Evolutionary conservation across 768 basidiomycete genomes (phyloP).

Genomic region (Amylocystis lapponica): DNA sequence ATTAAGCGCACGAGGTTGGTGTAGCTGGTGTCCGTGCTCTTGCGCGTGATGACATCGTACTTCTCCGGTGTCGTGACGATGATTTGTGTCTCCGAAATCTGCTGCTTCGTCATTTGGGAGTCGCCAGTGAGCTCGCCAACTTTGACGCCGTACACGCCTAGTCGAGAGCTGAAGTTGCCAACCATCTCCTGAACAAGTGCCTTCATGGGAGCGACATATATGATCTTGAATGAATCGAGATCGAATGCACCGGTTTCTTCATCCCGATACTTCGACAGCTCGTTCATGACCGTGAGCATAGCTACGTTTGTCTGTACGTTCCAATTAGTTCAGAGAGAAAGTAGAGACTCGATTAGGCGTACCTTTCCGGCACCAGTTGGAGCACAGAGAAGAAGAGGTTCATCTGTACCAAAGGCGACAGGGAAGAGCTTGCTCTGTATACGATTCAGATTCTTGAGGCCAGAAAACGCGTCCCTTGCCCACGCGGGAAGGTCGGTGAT

Average conservation of each 20-base stretch:
- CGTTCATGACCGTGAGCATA: slow-evolving; percentile 90
- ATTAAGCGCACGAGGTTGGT: slow-evolving; percentile 94
- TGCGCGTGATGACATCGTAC: slow-evolving; percentile 99
- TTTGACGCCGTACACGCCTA: slow-evolving; percentile 66
- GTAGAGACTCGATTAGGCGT: slow-evolving; percentile 15
- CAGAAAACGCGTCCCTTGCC: slow-evolving; percentile 81
- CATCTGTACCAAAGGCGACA: slow-evolving; percentile 89
- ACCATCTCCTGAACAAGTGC: slow-evolving; percentile 99
- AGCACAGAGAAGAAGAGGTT: slow-evolving; percentile 92
- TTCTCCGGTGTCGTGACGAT: slow-evolving; percentile 99
- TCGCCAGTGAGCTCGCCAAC: slow-evolving; percentile 97
- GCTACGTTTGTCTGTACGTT: slow-evolving; percentile 87
- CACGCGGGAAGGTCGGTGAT: slow-evolving; percentile 74
- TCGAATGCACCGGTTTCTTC: slow-evolving; percentile 76
- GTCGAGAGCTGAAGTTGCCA: slow-evolving; percentile 81
- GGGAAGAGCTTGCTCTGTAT: slow-evolving; percentile 93
- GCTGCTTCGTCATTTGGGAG: slow-evolving; percentile 95
- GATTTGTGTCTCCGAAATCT: slow-evolving; percentile 94
- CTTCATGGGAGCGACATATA: slow-evolving; percentile 99
- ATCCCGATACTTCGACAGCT: slow-evolving; percentile 84
- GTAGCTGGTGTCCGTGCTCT: slow-evolving; percentile 94
- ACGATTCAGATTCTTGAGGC: slow-evolving; percentile 75
- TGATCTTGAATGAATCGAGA: slow-evolving; percentile 88
- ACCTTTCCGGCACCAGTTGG: slow-evolving; percentile 99
- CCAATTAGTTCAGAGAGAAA: slow-evolving; percentile 13